Evolutionary conservation across 1,284 basidiomycete species (phyloP), one percentile per base, ranked within the genome.

Genomic region (Ceratobasidium theobromae): DNA sequence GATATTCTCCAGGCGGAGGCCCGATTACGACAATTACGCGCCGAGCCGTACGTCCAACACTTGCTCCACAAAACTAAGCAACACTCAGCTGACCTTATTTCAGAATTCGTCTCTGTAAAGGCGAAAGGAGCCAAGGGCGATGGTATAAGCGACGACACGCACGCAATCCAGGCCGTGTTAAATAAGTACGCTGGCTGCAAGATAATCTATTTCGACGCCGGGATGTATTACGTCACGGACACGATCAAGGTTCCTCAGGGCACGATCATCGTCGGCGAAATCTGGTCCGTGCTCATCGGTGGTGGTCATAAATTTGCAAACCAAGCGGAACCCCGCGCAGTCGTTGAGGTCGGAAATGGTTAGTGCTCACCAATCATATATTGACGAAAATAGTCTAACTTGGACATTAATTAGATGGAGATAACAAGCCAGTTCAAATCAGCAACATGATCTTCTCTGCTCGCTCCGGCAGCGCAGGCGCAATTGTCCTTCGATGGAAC

Each of bases 401-500:
- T 4, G 5, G 4, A 8, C 25, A 6, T 2, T 9, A n/a, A 14
- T 4, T 23, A 62, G 58, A 51, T 21, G 79, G 80, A 28, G 82
- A 81, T 0, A 74, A 76, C 28, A 83, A 84, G n/a, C 72, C 82
- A 14, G 73, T 82, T 11, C 85, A 87, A 74, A 85, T 87, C 66
- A 80, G 79, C 23, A 86, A 86, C 70, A 84, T 87, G 64, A 73
- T 68, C 25, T 73, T 76, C 46, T 72, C 71, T 2, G 72, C 74
- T 2, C 62, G 70, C 8, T 72, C 71, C 23, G 70, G 71, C 79
- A 83, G 86, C 38, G 77, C 83, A 11, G 87, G 88, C 40, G 88
- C 88, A 0, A 84, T 89, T 70, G 79, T 89, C 16, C 75, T 89
- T 5, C 84, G 89, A 73, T 90, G 88, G 88, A 89, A 89, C 73